A percentile compares a stretch with the other conserved stretches of the same genome.
Evolutionary conservation across 2,329 filamentous ascomycete species (phyloP).

Genomic region (Setomelanomma holmii): DNA sequence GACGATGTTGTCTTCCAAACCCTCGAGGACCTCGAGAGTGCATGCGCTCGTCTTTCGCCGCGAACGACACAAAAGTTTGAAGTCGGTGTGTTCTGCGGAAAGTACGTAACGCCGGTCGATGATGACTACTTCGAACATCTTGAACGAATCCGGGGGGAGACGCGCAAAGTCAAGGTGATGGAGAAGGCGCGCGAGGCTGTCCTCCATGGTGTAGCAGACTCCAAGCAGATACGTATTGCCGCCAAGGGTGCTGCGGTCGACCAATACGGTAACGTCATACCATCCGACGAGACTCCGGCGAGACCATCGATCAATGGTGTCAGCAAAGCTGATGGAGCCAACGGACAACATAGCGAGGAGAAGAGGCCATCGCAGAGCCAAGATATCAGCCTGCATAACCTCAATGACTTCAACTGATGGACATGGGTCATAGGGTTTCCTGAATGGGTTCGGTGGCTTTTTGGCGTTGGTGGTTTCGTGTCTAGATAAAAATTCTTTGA

Average conservation of each 20-base stretch:
- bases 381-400: conserved; percentile 69
- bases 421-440: not conserved
- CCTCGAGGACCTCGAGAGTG: conserved; percentile 78
- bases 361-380: conserved; percentile 52
- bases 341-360: conserved; percentile 28
- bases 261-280: conserved; percentile 63
- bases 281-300: conserved; percentile 44
- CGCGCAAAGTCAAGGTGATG: conserved; percentile 70
- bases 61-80: conserved; percentile 74
- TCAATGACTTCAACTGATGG: conserved; percentile 48
- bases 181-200: conserved; percentile 71
- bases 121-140: conserved; percentile 84
- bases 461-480: not conserved
- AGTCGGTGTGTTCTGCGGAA: conserved; percentile 88
- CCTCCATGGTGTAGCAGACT: conserved; percentile 66
- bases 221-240: conserved; percentile 67
- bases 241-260: conserved; percentile 66
- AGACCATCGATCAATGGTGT: conserved; percentile 23
- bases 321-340: conserved; percentile 25
- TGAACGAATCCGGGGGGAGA: conserved; percentile 73
- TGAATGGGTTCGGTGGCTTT: not conserved
- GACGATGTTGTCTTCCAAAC: conserved; percentile 80
- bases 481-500: not conserved
- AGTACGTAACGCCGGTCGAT: conserved; percentile 81
- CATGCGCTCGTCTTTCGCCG: conserved; percentile 76